Base-by-base conservation (phyloP, 1,139 yeast species). In the Sugiyamaella japonica region DNA sequence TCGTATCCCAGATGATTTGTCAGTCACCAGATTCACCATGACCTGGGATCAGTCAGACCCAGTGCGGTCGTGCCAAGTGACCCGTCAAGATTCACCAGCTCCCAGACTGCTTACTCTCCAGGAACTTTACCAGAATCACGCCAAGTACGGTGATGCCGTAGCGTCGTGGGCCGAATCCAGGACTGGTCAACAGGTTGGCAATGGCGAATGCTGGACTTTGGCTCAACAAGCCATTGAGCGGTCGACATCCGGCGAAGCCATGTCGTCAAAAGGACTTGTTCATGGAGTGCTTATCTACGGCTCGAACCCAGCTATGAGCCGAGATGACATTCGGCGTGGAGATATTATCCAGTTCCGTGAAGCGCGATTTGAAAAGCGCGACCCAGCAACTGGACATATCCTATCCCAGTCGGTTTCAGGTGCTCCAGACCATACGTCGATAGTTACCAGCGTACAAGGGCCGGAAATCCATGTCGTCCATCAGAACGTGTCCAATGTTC, bases 181-280 rank as follows among this genome's bases (percentile, higher is more conserved):
- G 44, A 64, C 72, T 47, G 86, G 86, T 1, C 73, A 75, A 47
- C 75, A 75, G 53, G 86, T 86, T 7, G 89, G 88, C 1, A 70
- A 80, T 51, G 93, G 93, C 8, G 91, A 86, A 65, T 86, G 93
- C 69, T 86, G 91, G 91, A 86, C 87, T 42, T 74, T 86, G 56
- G 91, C 89, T 1, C 77, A 78, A 52, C 82, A 82, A 53, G 89
- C 89, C 0, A 72, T 85, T 39, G 71, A 73, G 49, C 77, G 79
- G 56, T 83, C 84, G 0, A 81, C 86, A 61, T 85, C 85, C 0
- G 82, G 80, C 20, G 80, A 78, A 62, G 89, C 89, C 0, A 77
- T 85, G 71, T 77, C 79, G 1, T 78, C 86, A 9, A 74, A 76
- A 17, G 82, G 82, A 25, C 67, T 70, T 13, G 75, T 73, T 37